Base-by-base conservation (phyloP, 257 asterid species). In the Pogostemon cablin region DNA sequence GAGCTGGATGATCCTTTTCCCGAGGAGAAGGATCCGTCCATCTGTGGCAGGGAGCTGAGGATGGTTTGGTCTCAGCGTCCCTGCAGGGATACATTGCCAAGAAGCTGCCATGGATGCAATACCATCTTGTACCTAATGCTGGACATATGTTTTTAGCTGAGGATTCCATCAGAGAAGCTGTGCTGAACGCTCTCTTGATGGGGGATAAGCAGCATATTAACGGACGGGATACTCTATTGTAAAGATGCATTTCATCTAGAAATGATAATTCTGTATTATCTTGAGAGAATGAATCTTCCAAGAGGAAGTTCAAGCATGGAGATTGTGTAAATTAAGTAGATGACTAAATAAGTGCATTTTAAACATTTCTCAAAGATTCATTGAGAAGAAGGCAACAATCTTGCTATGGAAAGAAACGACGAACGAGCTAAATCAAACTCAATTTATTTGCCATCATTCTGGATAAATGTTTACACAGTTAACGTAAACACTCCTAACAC, bases 121-220 rank as follows among this genome's bases (percentile, higher is more conserved):
- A 72, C 38, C 76, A 72, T 53, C 71, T 62, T 41, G 59, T 72
- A 56, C 12, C 64, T 6, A 62, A 72, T n/a, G 59, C 48, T 11
- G 70, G 76, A 1, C 76, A 72, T 32, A 72, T 72, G 76, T 72
- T 72, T 57, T 72, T 72, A 3, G 71, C 70, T 52, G 43, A 50
- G 6, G 41, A 54, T 20, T 58, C 40, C 12, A 44, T 59, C 32
- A 59, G 63, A 72, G 71, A 62, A 32, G 76, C 65, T n/a, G 64
- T 72, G 4, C 32, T 72, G 2, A 41, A 41, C 0, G 56, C 76
- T 0, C 59, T 65, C 25, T 35, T 65, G 12, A 20, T 4, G 0
- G 7, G 35, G 12, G 15, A 61, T 40, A 61, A 44, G 37, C 41
- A 41, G 12, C 11, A 15, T 12, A 60, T 6, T 11, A 59, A 4